phyloP scores from a whole-genome alignment of 2,329 filamentous ascomycete genomes.

The Coleophoma eucalyptorum region DNA sequence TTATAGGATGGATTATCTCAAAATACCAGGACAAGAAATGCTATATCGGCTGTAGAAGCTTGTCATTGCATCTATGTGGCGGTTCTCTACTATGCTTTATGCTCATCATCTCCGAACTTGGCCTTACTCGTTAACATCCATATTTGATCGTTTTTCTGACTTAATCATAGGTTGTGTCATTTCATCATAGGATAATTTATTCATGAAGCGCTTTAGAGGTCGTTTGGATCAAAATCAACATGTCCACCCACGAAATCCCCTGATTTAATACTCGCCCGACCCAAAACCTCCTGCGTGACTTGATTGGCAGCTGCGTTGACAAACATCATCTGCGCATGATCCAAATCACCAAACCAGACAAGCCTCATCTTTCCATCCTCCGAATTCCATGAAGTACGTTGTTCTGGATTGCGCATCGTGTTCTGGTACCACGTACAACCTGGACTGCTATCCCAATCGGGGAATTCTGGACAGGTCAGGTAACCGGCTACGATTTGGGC shows the following conservation, averaged over 20 bases:
- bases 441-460: conserved; percentile 15
- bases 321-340: conserved; percentile 44
- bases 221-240: background rate
- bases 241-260: background rate
- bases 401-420: background rate
- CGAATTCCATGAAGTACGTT: conserved; percentile 2
- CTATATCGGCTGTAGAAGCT: too few species aligned
- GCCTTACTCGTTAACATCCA: too few species aligned
- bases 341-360: conserved; percentile 46
- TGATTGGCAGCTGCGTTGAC: background rate
- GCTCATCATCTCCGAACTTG: too few species aligned
- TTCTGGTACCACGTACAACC: conserved; percentile 12
- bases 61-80: too few species aligned
- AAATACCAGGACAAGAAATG: too few species aligned
- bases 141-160: too few species aligned
- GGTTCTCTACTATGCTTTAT: too few species aligned
- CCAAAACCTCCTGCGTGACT: background rate
- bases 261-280: background rate
- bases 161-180: too few species aligned
- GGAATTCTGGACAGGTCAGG: conserved; percentile 25
- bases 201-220: too few species aligned
- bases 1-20: too few species aligned
- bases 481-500: conserved; percentile 44
- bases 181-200: too few species aligned
- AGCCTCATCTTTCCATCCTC: conserved; percentile 30